phyloP scores from a whole-genome alignment of 1,284 basidiomycete species.

The Coniferiporia sulphurascens region DNA sequence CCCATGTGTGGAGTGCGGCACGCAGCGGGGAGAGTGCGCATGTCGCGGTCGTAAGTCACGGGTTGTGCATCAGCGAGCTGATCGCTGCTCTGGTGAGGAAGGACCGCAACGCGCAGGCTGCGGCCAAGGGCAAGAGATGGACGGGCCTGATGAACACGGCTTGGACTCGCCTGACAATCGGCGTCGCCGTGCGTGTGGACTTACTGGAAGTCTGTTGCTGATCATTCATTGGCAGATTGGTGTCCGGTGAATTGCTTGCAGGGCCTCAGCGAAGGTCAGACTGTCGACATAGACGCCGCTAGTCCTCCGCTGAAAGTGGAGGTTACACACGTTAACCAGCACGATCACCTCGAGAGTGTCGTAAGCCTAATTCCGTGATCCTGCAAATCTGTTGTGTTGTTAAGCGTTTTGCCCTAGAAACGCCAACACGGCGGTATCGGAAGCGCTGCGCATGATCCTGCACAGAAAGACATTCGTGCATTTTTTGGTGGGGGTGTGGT shows the following conservation, averaged over 20 bases:
- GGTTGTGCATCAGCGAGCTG: constrained; percentile 69
- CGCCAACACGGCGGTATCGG: constrained; percentile 79
- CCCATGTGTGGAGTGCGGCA: constrained; percentile 45
- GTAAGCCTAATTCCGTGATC: constrained; percentile 35
- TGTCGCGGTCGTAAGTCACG: constrained; percentile 77
- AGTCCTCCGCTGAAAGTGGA: constrained; percentile 37
- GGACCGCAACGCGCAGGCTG: constrained; percentile 27
- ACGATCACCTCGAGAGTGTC: constrained; percentile 50
- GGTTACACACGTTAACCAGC: constrained; percentile 50
- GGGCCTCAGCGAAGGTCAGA: constrained; percentile 28
- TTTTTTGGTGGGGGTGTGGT: constrained; percentile 64
- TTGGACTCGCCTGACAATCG: constrained; percentile 52
- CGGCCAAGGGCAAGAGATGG: constrained; percentile 33
- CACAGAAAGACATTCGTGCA: constrained; percentile 68
- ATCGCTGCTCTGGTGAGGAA: constrained; percentile 45
- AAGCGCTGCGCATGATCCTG: constrained; percentile 64
- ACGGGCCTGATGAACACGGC: constrained; percentile 64
- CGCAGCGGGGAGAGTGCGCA: constrained; percentile 41
- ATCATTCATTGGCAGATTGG: constrained; percentile 1
- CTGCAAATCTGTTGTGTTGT: background rate
- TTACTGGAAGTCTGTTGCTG: background rate
- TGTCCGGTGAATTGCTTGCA: constrained; percentile 17
- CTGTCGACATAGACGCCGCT: constrained; percentile 26
- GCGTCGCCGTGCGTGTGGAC: constrained; percentile 3
- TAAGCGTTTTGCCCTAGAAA: constrained; percentile 37